phyloP scores from a whole-genome alignment of 352 stramenopile species.

The Pythium apleroticum region DNA sequence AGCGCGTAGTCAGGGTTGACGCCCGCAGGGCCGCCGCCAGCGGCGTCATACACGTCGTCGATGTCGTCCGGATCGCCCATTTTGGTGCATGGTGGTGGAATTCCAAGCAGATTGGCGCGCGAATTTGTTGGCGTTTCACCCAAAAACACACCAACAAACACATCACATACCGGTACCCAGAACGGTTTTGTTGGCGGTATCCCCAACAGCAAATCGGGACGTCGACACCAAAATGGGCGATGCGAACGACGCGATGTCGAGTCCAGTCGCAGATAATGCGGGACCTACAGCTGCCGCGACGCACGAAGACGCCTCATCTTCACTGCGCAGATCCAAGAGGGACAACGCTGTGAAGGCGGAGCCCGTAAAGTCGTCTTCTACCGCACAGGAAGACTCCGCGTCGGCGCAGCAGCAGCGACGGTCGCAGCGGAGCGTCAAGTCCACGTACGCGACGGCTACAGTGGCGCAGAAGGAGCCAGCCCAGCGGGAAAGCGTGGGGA shows the following conservation, averaged over 20 bases:
- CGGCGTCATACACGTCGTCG: background rate
- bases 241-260: background rate
- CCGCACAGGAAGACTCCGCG: conserved; percentile 3
- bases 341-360: conserved; percentile 30
- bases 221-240: background rate
- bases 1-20: conserved; percentile 19
- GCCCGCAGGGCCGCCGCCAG: background rate
- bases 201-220: background rate
- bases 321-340: conserved; percentile 39
- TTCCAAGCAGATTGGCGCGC: background rate
- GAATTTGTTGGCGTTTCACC: conserved; percentile 3
- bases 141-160: conserved; percentile 5
- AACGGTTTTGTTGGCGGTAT: background rate
- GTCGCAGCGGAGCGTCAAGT: conserved; percentile 33
- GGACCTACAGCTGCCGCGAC: background rate
- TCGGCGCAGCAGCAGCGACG: conserved; percentile 20
- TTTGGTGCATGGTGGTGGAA: conserved; percentile 5
- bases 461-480: conserved; percentile 10
- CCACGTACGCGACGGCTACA: conserved; percentile 22
- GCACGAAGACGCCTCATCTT: background rate
- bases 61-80: conserved; percentile 3
- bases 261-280: background rate
- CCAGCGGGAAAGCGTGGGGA: conserved; percentile 2
- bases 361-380: conserved; percentile 20
- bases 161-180: background rate